These are phyloP conservation scores for Sugiyamaella pinicola DNA, from an alignment of 1,139 yeast genomes.

Conservation along the genomic window DNA sequence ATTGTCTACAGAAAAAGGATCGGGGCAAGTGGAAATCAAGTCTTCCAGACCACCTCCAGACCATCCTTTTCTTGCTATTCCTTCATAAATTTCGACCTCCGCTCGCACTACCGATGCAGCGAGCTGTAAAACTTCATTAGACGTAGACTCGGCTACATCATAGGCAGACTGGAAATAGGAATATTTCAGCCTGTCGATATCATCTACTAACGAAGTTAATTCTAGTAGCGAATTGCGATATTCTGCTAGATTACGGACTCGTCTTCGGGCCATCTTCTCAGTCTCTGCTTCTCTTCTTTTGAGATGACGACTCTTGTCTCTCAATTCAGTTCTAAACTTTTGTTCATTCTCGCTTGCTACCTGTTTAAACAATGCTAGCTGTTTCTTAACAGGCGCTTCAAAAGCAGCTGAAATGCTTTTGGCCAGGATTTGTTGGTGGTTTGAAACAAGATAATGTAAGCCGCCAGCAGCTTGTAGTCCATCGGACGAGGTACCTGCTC, in stretches of 20 bases:
- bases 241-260: slow-evolving; percentile 55
- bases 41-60: slow-evolving; percentile 83
- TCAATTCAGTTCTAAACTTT: slow-evolving; percentile 57
- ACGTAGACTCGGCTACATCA: slow-evolving; percentile 62
- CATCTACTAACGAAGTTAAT: slow-evolving; percentile 74
- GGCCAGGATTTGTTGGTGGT: slow-evolving; percentile 73
- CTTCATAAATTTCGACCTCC: slow-evolving; percentile 78
- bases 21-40: slow-evolving; percentile 49
- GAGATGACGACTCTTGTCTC: slow-evolving; percentile 55
- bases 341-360: slow-evolving; percentile 48
- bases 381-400: slow-evolving; percentile 54
- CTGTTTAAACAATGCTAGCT: slow-evolving; percentile 29
- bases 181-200: slow-evolving; percentile 72
- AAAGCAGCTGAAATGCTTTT: slow-evolving; percentile 56
- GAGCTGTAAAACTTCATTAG: slow-evolving; percentile 53
- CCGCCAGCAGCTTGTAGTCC: slow-evolving; percentile 77
- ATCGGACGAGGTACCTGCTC: slow-evolving; percentile 58
- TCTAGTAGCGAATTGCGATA: slow-evolving; percentile 68
- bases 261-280: slow-evolving; percentile 52
- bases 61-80: slow-evolving; percentile 83
- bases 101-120: slow-evolving; percentile 73
- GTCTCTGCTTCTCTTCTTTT: slow-evolving; percentile 60
- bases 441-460: slow-evolving; percentile 71
- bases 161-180: slow-evolving; percentile 67
- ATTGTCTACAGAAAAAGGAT: slow-evolving; percentile 44